Conservation (phyloP, 352 stramenopile species). For the Pythium volutum region DNA sequence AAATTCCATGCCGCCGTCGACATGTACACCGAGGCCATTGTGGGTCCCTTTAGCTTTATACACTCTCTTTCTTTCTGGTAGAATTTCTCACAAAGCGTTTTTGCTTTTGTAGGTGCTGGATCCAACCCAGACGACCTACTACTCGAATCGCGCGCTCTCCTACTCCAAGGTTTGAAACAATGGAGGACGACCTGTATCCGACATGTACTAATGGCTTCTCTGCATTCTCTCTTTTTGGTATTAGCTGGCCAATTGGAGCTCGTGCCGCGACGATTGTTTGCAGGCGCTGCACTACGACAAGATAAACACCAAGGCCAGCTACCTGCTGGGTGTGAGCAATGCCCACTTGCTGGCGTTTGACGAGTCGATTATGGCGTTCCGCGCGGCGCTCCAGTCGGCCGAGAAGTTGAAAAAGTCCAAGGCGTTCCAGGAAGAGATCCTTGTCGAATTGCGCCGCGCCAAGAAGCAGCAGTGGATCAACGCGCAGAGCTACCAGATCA, state of each 20-base stretch:
- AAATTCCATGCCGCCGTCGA: conserved; percentile 79
- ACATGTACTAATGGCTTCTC: conserved; percentile 1
- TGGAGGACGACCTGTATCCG: not conserved
- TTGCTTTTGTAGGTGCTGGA: conserved; percentile 40
- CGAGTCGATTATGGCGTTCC: conserved; percentile 47
- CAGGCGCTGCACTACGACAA: conserved; percentile 50
- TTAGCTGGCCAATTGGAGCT: conserved; percentile 57
- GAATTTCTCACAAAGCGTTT: not conserved
- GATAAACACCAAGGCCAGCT: conserved; percentile 74
- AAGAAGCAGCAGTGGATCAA: conserved; percentile 71
- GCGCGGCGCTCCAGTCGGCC: conserved; percentile 43
- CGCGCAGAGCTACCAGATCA: conserved; percentile 32
- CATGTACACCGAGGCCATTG: conserved; percentile 86
- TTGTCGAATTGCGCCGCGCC: conserved; percentile 44
- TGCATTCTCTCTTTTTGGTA: not conserved
- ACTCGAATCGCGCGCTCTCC: conserved; percentile 78
- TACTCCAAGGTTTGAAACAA: conserved; percentile 47
- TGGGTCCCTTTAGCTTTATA: conserved; percentile 26
- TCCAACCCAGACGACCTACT: conserved; percentile 61
- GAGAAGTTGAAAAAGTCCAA: conserved; percentile 57
- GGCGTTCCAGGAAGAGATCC: conserved; percentile 59
- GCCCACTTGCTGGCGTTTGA: conserved; percentile 48
- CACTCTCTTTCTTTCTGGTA: not conserved
- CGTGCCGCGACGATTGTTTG: conserved; percentile 62
- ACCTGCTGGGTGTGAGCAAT: conserved; percentile 65